Evolutionary conservation across 2,329 filamentous ascomycete species (phyloP).

Genomic region (Cryphonectria carpinicola): DNA sequence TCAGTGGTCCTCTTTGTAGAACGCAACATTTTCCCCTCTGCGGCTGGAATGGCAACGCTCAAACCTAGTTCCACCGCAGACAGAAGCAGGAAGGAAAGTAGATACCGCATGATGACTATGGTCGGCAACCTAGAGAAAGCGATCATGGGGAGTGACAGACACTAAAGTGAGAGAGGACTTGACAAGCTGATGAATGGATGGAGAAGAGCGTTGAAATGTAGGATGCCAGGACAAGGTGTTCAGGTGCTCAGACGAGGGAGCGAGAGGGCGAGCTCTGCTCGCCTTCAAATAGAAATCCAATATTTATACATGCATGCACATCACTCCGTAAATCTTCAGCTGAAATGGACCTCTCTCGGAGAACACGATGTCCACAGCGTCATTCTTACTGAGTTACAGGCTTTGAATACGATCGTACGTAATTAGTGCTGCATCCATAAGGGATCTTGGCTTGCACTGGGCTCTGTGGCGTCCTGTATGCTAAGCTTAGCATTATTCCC

Average conservation of each 20-base stretch:
- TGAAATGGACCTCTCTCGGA: not conserved
- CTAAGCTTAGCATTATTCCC: not conserved
- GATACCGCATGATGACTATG: not conserved
- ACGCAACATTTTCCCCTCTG: not conserved
- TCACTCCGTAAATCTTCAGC: not conserved
- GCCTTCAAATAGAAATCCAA: not conserved
- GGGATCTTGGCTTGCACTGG: not conserved
- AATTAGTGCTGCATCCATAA: not conserved
- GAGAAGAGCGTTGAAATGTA: not conserved
- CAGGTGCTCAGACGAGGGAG: not conserved
- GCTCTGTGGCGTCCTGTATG: not conserved
- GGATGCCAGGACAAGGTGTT: not conserved
- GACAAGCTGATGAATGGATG: not conserved
- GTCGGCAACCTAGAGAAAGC: not conserved
- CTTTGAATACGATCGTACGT: not conserved
- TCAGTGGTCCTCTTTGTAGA: not conserved
- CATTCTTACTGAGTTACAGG: not conserved
- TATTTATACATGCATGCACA: not conserved
- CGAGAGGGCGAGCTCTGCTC: not conserved
- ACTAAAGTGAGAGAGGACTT: not conserved
- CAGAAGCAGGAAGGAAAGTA: not conserved
- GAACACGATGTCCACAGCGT: not conserved
- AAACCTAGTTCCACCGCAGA: not conserved
- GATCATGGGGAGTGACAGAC: not conserved
- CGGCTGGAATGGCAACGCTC: not conserved